Percentiles rank a stretch among this genome's conserved stretches.
Conservation (phyloP, 805 yeast genomes). For the Metschnikowia hibisci region DNA sequence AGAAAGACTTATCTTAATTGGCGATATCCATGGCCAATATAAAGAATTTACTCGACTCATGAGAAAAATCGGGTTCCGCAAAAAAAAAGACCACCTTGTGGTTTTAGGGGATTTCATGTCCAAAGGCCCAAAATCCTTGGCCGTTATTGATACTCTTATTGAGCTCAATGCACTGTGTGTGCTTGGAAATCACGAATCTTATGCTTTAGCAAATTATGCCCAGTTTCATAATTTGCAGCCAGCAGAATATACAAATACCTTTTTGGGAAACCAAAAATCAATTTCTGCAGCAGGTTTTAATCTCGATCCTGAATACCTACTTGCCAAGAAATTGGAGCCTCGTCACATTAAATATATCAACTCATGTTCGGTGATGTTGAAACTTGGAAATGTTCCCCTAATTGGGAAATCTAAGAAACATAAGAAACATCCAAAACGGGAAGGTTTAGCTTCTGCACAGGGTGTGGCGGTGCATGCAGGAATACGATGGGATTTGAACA, state of each 20-base stretch:
- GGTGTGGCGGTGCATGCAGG: conserved; percentile 83
- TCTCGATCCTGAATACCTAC: conserved; percentile 34
- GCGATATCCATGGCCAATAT: conserved; percentile 85
- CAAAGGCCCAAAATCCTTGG: conserved; percentile 75
- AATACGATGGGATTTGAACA: conserved; percentile 56
- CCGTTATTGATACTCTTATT: conserved; percentile 56
- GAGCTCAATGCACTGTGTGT: conserved; percentile 63
- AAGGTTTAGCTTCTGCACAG: conserved; percentile 16
- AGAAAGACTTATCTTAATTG: conserved; percentile 63
- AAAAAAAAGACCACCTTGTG: conserved; percentile 53
- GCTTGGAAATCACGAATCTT: conserved; percentile 86
- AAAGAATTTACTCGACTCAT: conserved; percentile 52
- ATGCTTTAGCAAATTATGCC: conserved; percentile 62
- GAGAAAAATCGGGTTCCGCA: conserved; percentile 44
- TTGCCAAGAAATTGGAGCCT: conserved; percentile 55
- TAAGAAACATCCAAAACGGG: too few relatives aligned
- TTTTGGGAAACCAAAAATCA: too few relatives aligned
- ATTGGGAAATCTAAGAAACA: conserved; percentile 20
- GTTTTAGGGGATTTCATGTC: conserved; percentile 81
- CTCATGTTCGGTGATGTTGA: conserved; percentile 59
- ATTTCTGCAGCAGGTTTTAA: conserved; percentile 18
- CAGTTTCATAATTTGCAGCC: conserved; percentile 46
- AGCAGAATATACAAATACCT: conserved; percentile 2
- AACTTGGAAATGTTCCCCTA: conserved; percentile 58
- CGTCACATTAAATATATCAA: conserved; percentile 59